These are phyloP conservation scores for Penicillium herquei DNA, from an alignment of 495 filamentous ascomycete genomes.

Conservation along the genomic window DNA sequence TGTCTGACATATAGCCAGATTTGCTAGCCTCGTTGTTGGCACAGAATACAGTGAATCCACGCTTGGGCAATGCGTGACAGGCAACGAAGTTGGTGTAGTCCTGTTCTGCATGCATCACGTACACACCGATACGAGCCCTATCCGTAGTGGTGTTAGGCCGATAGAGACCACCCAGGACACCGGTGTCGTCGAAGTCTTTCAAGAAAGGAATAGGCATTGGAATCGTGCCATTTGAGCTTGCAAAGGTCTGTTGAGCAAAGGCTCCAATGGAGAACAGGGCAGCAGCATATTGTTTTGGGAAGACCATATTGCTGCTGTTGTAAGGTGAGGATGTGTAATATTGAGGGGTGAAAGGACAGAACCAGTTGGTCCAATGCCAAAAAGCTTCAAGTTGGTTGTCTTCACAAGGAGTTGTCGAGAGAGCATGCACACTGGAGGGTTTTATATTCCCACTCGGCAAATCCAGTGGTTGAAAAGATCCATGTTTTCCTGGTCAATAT, in stretches of 20 bases:
- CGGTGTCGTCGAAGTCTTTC: conserved; percentile 1
- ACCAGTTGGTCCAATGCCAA: neutral
- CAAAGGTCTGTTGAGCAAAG: neutral
- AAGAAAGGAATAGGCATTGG: neutral
- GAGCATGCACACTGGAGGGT: neutral
- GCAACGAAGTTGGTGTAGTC: conserved; percentile 9
- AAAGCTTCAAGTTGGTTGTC: neutral
- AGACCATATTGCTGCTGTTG: neutral
- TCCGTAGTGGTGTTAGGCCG: neutral
- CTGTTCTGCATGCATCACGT: conserved; percentile 14
- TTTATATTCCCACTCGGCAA: neutral
- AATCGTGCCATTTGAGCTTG: neutral
- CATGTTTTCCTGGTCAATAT: neutral
- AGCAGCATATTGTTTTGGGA: neutral
- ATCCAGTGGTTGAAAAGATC: neutral
- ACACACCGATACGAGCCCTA: conserved; percentile 2
- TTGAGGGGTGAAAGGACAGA: neutral
- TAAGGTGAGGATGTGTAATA: neutral
- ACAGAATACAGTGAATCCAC: conserved; percentile 16
- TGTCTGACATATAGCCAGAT: conserved; percentile 9
- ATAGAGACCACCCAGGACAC: conserved; percentile 1
- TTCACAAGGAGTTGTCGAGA: neutral
- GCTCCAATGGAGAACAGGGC: neutral
- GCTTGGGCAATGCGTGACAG: conserved; percentile 10
- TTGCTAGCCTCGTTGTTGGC: conserved; percentile 16